phyloP scores from a whole-genome alignment of 73 alveolate species.

The Paramecium primaurelia region DNA sequence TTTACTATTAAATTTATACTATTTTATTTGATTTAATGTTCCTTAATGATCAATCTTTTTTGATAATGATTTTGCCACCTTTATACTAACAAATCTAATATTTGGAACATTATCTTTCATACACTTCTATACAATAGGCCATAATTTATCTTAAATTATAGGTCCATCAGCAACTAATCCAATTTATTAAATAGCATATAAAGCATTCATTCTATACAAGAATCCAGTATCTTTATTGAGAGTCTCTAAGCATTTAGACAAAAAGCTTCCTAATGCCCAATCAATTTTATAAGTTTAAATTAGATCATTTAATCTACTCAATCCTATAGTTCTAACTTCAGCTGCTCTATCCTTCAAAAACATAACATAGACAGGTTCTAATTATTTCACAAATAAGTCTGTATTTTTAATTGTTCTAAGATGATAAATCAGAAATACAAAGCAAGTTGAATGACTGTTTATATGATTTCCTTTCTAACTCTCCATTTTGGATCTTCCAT shows the following conservation, averaged over 20 bases:
- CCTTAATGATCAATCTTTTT: constrained; percentile 69
- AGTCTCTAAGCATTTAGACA: constrained; percentile 87
- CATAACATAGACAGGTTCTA: constrained; percentile 83
- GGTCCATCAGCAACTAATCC: constrained; percentile 77
- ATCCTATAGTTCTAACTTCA: constrained; percentile 89
- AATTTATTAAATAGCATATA: constrained; percentile 28
- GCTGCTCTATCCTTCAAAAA: constrained; percentile 95
- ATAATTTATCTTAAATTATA: constrained; percentile 76
- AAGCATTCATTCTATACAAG: constrained; percentile 30
- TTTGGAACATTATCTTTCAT: constrained; percentile 93
- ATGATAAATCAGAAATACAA: background rate
- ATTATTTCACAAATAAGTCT: constrained; percentile 79
- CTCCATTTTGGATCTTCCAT: constrained; percentile 97
- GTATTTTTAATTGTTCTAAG: constrained; percentile 65
- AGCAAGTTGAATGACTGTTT: constrained; percentile 82
- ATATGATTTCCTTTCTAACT: constrained; percentile 90
- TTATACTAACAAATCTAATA: constrained; percentile 87
- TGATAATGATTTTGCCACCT: constrained; percentile 75
- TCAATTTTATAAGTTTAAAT: constrained; percentile 80
- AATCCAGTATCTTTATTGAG: constrained; percentile 85
- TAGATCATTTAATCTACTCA: constrained; percentile 81
- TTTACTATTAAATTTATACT: background rate
- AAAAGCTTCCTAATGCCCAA: constrained; percentile 87
- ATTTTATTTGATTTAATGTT: constrained; percentile 29
- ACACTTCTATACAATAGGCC: constrained; percentile 85